Base-by-base conservation (phyloP, 1,284 basidiomycete species). In the Ganoderma sinense region DNA sequence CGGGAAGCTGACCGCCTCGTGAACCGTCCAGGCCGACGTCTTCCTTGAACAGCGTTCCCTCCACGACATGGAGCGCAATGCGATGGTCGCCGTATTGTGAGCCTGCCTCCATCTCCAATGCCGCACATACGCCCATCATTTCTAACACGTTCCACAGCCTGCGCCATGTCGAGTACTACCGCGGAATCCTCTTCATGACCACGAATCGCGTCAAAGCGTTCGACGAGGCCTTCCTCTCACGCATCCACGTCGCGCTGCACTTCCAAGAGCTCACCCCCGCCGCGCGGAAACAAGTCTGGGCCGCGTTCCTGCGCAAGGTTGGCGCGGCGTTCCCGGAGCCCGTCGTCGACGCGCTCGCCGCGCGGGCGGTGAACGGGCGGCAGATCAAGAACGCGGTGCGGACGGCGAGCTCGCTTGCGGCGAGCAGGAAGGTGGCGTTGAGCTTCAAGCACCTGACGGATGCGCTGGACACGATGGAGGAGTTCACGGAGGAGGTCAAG, bases 201-300 rank as follows among this genome's bases (percentile, higher is more conserved):
- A 91, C 89, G n/a, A 91, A 90, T 76, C 84, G 89, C 45, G 86
- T 91, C 51, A 85, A 86, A 70, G 82, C 85, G 2, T 90, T 91
- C 76, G 89, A 91, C 76, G 87, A 88, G 72, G 90, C 89, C 11
- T 91, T 91, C 84, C 83, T 89, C 61, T 89, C 88, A 18, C 88
- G 88, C 67, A 89, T 89, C 72, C 88, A 89, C 75, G 86, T 91
- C 68, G 87, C 88, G 0, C 82, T 90, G 2, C 87, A 88, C 80
- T 90, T 89, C 82, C 79, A 80, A 61, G 84, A 88, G 66, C 85
- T 91, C 59, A 79, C 83, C 62, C 78, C 82, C 48, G 78, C 81
- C 33, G 88, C 87, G 13, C 85, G 85, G 72, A 77, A 78, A 36
- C 83, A 88, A 76, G 85, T 90, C 36, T 90, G 88, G 88, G 77